Evolutionary conservation across 1,284 basidiomycete species (phyloP), one percentile per base, ranked within the genome.

Genomic region (Rugosomyces carneus): DNA sequence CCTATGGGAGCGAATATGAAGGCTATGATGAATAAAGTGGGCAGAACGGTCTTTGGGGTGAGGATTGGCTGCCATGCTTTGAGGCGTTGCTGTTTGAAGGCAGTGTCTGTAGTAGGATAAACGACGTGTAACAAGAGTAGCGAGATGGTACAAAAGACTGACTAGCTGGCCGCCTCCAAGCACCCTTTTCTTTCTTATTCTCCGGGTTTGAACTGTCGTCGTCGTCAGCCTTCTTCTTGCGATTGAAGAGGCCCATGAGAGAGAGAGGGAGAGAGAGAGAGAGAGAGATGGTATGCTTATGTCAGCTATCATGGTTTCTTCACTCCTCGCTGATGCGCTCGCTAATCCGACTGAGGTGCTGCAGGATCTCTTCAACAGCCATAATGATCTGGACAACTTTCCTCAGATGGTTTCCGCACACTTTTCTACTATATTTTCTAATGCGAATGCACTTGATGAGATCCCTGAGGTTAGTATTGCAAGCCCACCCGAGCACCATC

Each of bases 1-100:
- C 95, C 96, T 58, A 99, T 94, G 47, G 94, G 94, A 1, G 92
- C 94, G 63, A 99, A 99, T 57, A 98, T 70, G 57, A 98, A 75
- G 40, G 91, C 95, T 58, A 98, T 82, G 59, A 97, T 81, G 68
- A 99, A 96, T 44, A 99, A 80, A 1, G 93, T 95, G 4, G 96
- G 96, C 9, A 99, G 77, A 11, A 99, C 96, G 1, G 93, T 95
- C 67, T 93, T 93, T 2, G 96, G 96, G 0, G 95, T 98, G 35
- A 99, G 78, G 62, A 99, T 97, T 15, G 96, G 96, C 75, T 99
- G 96, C 96, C 96, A 99, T 59, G 96, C 96, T 72, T 98, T 98
- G 62, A 99, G 80, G 47, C 96, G 89, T 69, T 99, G 96, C 67
- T 99, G 96, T 72, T 97, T 98, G 81, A 98, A 97, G 37, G 95